phyloP scores from a whole-genome alignment of 495 filamentous ascomycete species.

The Neurospora terricola region DNA sequence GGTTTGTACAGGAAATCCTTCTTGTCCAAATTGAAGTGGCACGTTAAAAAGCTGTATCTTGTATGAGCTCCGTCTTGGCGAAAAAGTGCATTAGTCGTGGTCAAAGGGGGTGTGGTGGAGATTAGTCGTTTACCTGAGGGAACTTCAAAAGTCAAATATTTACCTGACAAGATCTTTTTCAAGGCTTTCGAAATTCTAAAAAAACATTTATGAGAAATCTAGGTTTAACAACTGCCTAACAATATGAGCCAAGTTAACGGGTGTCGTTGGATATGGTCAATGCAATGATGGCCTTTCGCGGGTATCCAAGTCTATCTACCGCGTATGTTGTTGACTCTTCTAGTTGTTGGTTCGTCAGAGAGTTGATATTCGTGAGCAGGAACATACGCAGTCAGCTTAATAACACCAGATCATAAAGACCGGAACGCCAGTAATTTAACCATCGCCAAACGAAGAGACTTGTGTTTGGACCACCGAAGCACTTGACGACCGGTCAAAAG shows the following conservation, averaged over 20 bases:
- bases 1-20: not conserved
- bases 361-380: not conserved
- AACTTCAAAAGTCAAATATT: not conserved
- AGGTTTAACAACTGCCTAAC: not conserved
- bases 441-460: not conserved
- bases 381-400: not conserved
- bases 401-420: not conserved
- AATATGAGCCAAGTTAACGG: not conserved
- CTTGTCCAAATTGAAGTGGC: fast-evolving
- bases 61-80: not conserved
- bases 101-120: not conserved
- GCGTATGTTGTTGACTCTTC: not conserved
- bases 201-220: not conserved
- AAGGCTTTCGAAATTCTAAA: not conserved
- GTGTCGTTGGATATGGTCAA: not conserved
- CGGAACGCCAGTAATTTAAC: not conserved
- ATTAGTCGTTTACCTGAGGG: not conserved
- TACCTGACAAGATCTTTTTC: not conserved
- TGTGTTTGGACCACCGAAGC: not conserved
- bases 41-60: fast-evolving
- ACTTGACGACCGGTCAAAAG: not conserved
- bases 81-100: not conserved
- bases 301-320: not conserved
- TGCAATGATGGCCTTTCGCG: not conserved
- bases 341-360: not conserved